phyloP scores from a whole-genome alignment of 805 yeast genomes.

The Starmerella potacharoeniae region DNA sequence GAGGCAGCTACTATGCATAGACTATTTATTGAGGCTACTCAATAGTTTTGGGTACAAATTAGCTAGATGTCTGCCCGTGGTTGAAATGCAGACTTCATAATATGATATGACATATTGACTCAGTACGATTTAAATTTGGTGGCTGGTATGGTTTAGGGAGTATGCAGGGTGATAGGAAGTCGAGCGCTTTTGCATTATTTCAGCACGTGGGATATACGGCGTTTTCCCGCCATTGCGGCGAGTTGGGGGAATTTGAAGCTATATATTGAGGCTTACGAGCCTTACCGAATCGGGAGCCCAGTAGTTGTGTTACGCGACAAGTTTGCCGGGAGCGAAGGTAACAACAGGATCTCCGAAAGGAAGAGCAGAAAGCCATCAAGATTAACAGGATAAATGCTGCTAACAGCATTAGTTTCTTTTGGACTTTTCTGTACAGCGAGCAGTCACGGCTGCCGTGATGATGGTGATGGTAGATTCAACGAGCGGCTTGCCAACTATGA shows the following conservation, averaged over 20 bases:
- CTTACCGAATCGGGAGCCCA: too few relatives aligned
- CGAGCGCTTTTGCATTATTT: not conserved
- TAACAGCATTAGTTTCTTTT: not conserved
- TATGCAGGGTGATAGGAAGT: not conserved
- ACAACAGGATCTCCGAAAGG: too few relatives aligned
- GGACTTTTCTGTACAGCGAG: not conserved
- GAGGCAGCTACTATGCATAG: too few relatives aligned
- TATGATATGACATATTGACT: not conserved
- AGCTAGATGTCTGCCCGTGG: too few relatives aligned
- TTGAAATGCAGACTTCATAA: not conserved
- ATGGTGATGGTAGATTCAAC: conserved; percentile 16
- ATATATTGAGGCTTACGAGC: not conserved
- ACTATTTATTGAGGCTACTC: too few relatives aligned
- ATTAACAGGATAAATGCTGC: not conserved
- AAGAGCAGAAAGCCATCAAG: too few relatives aligned
- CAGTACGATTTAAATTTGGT: not conserved
- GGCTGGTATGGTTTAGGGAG: not conserved
- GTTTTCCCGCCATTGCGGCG: not conserved
- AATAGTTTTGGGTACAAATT: too few relatives aligned
- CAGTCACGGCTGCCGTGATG: conserved; percentile 7
- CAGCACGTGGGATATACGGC: not conserved
- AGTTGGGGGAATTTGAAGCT: not conserved
- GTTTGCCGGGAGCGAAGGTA: too few relatives aligned
- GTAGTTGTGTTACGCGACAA: too few relatives aligned
- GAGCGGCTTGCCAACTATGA: conserved; percentile 7